Evolutionary conservation across 1,284 basidiomycete species (phyloP), one percentile per base, ranked within the genome.

Genomic region (Sporisorium graminicola): DNA sequence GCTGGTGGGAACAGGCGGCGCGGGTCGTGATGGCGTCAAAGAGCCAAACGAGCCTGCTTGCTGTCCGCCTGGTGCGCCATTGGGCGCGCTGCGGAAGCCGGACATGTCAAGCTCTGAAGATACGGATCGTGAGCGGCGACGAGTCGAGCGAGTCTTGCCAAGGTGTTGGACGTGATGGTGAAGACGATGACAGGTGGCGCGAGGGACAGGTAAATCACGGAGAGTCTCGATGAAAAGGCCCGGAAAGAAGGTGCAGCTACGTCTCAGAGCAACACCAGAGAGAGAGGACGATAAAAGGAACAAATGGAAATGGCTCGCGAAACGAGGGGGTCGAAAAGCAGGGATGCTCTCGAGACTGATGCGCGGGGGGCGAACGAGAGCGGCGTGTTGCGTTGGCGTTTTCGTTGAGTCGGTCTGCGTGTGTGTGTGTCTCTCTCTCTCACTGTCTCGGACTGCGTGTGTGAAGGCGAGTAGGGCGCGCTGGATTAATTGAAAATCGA

Each of bases 11-110:
- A 82, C 77, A 12, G 80, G 80, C 9, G 80, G 80, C n/a, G 80
- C 80, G 2, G 77, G 77, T n/a, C 80, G 66, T 26, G 80, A 81
- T 6, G 80, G 80, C 20, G 79, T 82, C 49, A 82, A 56, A 2
- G 78, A 80, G 16, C 79, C 79, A 27, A 74, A 67, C 0, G 74
- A 66, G 62, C 58, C 64, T 5, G 52, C 22, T 29, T 65, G 73
- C 29, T 62, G 54, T 27, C 37, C 62, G 37, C 35, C 43, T 20
- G 59, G 51, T 4, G 61, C 63, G 44, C 69, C 69, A 8, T 61
- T 65, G 5, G 69, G 52, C 33, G 64, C 33, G 56, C 62, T 65
- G 29, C 68, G 68, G 29, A 72, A 76, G 54, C 74, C 74, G 27
- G 74, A 76, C 74, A 76, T 76, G 58, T n/a, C n/a, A n/a, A n/a